Evolutionary conservation across 345 rosid species (phyloP).

Genomic region (Schrenkiella parvula): DNA sequence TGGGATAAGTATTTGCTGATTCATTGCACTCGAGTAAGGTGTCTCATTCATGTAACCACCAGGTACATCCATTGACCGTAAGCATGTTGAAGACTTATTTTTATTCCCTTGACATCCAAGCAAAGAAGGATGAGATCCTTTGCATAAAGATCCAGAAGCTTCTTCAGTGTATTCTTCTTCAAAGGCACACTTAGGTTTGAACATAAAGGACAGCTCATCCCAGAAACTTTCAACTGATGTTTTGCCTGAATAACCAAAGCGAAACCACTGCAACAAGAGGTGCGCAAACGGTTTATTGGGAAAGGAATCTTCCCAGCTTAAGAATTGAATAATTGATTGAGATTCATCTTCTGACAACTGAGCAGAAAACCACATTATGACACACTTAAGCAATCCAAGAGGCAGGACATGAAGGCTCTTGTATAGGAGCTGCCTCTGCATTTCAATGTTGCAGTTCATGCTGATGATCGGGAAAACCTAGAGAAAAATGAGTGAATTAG

Average conservation of each 20-base stretch:
- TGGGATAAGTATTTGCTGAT: constrained; percentile 39
- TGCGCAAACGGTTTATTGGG: constrained; percentile 42
- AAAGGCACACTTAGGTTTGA: constrained; percentile 36
- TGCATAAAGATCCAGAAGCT: constrained; percentile 26
- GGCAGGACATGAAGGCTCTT: constrained; percentile 61
- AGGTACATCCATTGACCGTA: not conserved
- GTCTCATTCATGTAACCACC: constrained; percentile 27
- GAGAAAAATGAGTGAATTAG: not conserved
- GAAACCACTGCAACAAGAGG: constrained; percentile 66
- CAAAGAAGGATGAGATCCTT: not conserved
- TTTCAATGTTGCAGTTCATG: constrained; percentile 44
- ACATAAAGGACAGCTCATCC: constrained; percentile 45
- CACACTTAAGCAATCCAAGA: constrained; percentile 64
- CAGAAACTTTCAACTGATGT: constrained; percentile 45
- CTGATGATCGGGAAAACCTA: constrained; percentile 54
- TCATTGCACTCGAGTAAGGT: constrained; percentile 45
- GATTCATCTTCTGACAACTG: constrained; percentile 53
- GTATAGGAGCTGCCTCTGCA: constrained; percentile 52
- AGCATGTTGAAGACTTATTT: constrained; percentile 2
- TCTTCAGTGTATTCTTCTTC: constrained; percentile 35
- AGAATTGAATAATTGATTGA: constrained; percentile 40
- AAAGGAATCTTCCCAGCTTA: constrained; percentile 31
- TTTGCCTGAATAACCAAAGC: constrained; percentile 52
- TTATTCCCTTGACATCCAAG: not conserved
- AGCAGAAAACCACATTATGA: constrained; percentile 64